These are phyloP conservation scores for Populus tomentosa DNA, from an alignment of 441 rosid genomes.

Conservation along the genomic window DNA sequence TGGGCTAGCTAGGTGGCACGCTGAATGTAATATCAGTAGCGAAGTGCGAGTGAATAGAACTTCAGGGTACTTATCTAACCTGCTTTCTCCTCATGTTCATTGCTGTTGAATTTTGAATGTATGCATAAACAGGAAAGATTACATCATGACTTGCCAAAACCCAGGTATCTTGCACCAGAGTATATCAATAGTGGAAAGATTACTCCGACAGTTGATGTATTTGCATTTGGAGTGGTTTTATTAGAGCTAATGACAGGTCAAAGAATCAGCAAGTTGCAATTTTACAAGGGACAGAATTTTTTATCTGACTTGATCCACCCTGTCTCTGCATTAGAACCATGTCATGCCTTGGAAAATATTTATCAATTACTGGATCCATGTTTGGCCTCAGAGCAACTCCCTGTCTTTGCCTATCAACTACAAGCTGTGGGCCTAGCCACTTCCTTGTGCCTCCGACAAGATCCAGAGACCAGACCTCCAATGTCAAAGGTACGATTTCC, in stretches of 20 bases:
- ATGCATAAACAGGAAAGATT: neutral
- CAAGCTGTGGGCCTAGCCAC: constrained; percentile 52
- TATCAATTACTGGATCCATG: constrained; percentile 44
- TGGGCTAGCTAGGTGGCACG: constrained; percentile 65
- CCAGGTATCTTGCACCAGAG: constrained; percentile 70
- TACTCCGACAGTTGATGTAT: constrained; percentile 52
- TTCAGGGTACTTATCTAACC: constrained; percentile 39
- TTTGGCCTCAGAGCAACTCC: constrained; percentile 29
- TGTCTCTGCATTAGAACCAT: constrained; percentile 28
- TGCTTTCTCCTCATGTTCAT: neutral
- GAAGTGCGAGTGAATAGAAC: constrained; percentile 45
- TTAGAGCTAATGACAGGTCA: constrained; percentile 58
- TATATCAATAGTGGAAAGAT: constrained; percentile 43
- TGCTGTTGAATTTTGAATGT: neutral
- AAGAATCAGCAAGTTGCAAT: constrained; percentile 28
- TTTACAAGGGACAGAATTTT: constrained; percentile 24
- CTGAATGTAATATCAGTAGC: constrained; percentile 34
- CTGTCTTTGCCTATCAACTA: constrained; percentile 35
- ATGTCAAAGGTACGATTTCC: constrained; percentile 55
- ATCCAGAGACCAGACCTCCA: constrained; percentile 59
- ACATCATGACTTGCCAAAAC: neutral
- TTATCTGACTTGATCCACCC: constrained; percentile 46
- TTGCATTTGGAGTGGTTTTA: constrained; percentile 64
- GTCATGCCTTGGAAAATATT: constrained; percentile 26
- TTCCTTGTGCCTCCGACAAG: constrained; percentile 43